Evolutionary conservation across 306 rosid genomes (phyloP), one percentile per base, ranked within the genome.

Genomic region (Vachellia collinsii): DNA sequence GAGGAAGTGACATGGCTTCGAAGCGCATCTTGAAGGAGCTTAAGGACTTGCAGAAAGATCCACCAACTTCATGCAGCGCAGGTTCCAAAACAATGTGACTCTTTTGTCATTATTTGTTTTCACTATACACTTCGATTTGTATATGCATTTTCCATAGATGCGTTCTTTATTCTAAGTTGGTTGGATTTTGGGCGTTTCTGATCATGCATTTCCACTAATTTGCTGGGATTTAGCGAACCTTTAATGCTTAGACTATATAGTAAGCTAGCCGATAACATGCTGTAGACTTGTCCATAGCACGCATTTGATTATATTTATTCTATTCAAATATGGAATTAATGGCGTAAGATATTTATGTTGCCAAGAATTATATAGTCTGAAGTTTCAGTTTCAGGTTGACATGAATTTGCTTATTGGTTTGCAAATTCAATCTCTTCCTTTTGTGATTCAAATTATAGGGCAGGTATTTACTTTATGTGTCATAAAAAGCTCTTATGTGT

Each of bases 11-110:
- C 83, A 91, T 91, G 97, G 93, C 97, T 68, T 91, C 97, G 2
- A 91, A 91, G 87, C 97, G 93, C 58, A 91, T 91, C 79, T 84
- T 88, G 79, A 62, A 62, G 41, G 68, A 62, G 19, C 68, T 62
- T 62, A 62, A 62, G 42, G 68, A 62, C 68, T 29, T 91, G 80
- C 97, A 91, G 92, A 89, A 91, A 74, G 97, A 91, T 83, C 97
- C 97, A n/a, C 97, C 97, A 4, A 89, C 93, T 68, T 91, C 97
- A 17, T 91, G 93, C 88, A 91, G 93, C 81, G 93, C 97, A 17
- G 93, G 97, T 89, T 77, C 17, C 9, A 20, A 44, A 7, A 29
- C 43, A 34, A 48, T 16, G 37, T 47, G 39, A 29, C 16, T 17
- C 25, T 44, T 36, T 44, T 17, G 19, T 11, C 43, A 23, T 34